A percentile compares a stretch with the other conserved stretches of the same genome.
These are phyloP conservation scores for Salix exigua DNA, from an alignment of 345 rosid species.

Conservation along the genomic window DNA sequence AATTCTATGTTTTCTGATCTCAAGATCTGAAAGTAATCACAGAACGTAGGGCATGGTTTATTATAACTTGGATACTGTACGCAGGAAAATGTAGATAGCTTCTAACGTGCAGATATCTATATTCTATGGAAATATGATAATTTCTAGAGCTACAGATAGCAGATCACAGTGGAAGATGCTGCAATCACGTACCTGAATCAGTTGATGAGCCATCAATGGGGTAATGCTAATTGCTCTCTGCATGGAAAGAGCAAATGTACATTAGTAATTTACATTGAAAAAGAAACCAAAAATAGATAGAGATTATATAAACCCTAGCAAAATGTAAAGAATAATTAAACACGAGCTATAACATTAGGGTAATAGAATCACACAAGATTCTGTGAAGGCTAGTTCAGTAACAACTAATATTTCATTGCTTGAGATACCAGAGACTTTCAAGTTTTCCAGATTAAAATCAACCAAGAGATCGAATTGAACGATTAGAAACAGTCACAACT, in stretches of 20 bases:
- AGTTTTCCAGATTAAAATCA: background rate
- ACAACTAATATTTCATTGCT: too few relatives aligned
- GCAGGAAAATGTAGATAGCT: background rate
- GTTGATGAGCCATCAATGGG: slow-evolving; percentile 69
- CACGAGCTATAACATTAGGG: background rate
- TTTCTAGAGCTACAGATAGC: background rate
- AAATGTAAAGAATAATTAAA: background rate
- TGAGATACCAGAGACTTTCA: background rate
- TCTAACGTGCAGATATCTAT: background rate
- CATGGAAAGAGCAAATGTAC: slow-evolving; percentile 14
- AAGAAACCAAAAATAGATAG: background rate
- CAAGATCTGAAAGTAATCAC: slow-evolving; percentile 48
- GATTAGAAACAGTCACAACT: background rate
- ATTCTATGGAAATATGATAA: background rate
- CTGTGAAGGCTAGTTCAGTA: background rate
- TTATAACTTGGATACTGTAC: background rate
- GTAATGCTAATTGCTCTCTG: slow-evolving; percentile 81
- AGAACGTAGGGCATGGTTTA: background rate
- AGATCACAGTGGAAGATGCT: background rate
- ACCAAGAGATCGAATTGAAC: background rate
- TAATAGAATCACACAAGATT: background rate
- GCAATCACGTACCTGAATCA: slow-evolving; percentile 56
- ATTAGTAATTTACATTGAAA: background rate
- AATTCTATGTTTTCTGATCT: slow-evolving; percentile 71
- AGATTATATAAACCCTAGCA: background rate